Conservation (phyloP, 345 rosid species). For the Arabis hirsuta region DNA sequence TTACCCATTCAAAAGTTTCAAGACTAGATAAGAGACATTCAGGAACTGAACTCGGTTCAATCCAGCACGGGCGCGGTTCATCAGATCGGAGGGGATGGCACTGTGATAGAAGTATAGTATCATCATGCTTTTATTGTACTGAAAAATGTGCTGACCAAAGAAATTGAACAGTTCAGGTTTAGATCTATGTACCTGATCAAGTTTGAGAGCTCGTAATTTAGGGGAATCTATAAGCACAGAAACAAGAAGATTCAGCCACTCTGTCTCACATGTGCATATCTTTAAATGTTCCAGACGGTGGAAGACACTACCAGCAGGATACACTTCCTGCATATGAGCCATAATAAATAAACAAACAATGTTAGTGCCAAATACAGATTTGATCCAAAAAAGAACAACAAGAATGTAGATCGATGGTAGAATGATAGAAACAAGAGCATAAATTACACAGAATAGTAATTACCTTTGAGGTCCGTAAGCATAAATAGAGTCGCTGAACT, state of each 20-base stretch:
- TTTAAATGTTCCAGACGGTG: background rate
- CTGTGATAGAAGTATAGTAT: background rate
- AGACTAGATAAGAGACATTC: constrained; percentile 12
- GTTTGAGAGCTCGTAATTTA: background rate
- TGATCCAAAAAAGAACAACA: too few relatives aligned
- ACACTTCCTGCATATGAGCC: background rate
- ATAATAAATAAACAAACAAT: background rate
- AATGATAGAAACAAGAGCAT: background rate
- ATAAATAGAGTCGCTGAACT: background rate
- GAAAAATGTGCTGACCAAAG: background rate
- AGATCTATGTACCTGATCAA: background rate
- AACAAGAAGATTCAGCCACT: constrained; percentile 5
- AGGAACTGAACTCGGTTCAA: constrained; percentile 1
- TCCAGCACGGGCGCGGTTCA: background rate
- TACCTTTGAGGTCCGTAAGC: constrained; percentile 1
- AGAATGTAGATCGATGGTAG: background rate
- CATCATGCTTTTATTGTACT: background rate
- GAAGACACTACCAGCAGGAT: constrained; percentile 20
- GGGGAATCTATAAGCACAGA: constrained; percentile 5
- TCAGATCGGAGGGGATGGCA: fast-evolving
- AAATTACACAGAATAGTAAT: background rate
- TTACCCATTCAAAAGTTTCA: constrained; percentile 13
- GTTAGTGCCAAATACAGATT: too few relatives aligned
- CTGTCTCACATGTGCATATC: constrained; percentile 27
- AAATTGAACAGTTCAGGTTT: background rate